phyloP scores from a whole-genome alignment of 495 filamentous ascomycete genomes.

The Daldinia decipiens region DNA sequence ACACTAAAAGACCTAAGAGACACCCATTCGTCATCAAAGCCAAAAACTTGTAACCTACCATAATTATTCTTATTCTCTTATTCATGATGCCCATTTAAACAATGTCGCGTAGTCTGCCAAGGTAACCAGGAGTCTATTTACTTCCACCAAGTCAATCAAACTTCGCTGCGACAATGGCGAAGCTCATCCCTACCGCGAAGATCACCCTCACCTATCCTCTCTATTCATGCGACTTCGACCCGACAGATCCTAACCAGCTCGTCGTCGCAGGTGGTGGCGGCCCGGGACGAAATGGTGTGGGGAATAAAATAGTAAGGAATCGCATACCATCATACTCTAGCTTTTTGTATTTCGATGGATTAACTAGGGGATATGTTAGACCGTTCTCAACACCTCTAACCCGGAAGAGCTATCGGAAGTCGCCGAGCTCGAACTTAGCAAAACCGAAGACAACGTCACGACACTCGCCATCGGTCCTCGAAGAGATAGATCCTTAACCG shows the following conservation, averaged over 20 bases:
- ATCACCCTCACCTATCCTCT: slow-evolving; percentile 85
- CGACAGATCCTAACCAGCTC: slow-evolving; percentile 75
- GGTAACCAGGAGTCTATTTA: slow-evolving; percentile 14
- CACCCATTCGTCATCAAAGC: slow-evolving; percentile 31
- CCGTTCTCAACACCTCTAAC: slow-evolving; percentile 73
- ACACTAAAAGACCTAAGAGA: neutral
- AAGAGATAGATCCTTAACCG: slow-evolving; percentile 64
- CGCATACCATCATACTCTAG: neutral
- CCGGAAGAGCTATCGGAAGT: slow-evolving; percentile 67
- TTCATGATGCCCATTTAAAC: slow-evolving; percentile 26
- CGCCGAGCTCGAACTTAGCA: slow-evolving; percentile 82
- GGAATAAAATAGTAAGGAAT: slow-evolving; percentile 82
- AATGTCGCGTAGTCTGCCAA: slow-evolving; percentile 23
- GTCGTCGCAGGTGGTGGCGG: slow-evolving; percentile 94
- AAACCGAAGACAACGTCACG: slow-evolving; percentile 91
- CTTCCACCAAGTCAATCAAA: slow-evolving; percentile 19
- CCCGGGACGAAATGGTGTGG: slow-evolving; percentile 82
- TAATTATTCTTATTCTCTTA: neutral
- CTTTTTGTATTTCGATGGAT: slow-evolving; percentile 6
- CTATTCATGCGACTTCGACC: slow-evolving; percentile 89
- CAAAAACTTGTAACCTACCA: neutral
- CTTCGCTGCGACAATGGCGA: slow-evolving; percentile 42
- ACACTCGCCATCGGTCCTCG: slow-evolving; percentile 74
- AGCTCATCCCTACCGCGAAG: slow-evolving; percentile 58
- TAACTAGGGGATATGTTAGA: slow-evolving; percentile 57